phyloP scores from a whole-genome alignment of 805 yeast species.

The Phaffomyces thermotolerans region DNA sequence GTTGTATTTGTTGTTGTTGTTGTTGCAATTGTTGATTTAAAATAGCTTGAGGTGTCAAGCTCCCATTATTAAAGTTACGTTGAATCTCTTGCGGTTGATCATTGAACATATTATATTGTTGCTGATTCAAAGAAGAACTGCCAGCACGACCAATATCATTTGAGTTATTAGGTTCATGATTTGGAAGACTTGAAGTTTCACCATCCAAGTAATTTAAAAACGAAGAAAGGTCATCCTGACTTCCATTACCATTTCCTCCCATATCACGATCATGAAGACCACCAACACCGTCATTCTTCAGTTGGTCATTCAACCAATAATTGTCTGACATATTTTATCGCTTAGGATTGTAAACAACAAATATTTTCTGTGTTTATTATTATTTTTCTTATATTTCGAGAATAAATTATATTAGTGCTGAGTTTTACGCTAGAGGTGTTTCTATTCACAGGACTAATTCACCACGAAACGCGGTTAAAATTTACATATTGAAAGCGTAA shows the following conservation, averaged over 20 bases:
- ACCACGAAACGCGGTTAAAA: neutral
- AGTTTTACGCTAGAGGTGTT: neutral
- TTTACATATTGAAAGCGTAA: neutral
- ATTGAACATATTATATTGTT: neutral
- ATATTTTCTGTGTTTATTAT: neutral
- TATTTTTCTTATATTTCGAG: neutral
- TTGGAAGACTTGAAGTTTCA: conserved; percentile 5
- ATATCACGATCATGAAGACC: conserved; percentile 4
- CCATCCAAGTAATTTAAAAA: conserved; percentile 44
- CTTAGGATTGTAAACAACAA: no score
- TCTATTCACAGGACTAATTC: neutral
- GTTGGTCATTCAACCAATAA: conserved; percentile 23
- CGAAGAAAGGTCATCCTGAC: conserved; percentile 32
- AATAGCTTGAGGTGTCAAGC: conserved; percentile 18
- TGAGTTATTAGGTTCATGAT: conserved; percentile 1
- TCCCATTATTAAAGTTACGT: conserved; percentile 1
- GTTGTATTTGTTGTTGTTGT: conserved; percentile 10
- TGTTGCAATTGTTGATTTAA: conserved; percentile 11
- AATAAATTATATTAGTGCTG: neutral
- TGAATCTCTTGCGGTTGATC: conserved; percentile 5
- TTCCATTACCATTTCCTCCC: conserved; percentile 12
- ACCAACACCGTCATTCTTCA: conserved; percentile 19
- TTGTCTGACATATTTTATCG: conserved; percentile 18
- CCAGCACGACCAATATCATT: neutral
- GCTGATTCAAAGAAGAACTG: neutral